These are phyloP conservation scores for Tolypocladium album DNA, from an alignment of 2,329 filamentous ascomycete genomes.

Conservation along the genomic window DNA sequence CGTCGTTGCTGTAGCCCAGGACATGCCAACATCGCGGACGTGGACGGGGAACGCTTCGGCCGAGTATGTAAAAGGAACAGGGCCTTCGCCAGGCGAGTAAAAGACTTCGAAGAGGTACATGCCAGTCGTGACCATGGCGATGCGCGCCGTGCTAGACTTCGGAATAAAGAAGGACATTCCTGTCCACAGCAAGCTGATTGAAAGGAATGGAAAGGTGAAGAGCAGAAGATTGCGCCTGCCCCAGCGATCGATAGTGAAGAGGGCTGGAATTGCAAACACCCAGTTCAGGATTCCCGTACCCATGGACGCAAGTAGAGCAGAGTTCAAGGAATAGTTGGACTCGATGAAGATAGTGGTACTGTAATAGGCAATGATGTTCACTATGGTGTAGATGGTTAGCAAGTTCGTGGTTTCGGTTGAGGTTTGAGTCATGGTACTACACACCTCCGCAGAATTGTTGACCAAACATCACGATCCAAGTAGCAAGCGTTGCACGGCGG, in stretches of 20 bases:
- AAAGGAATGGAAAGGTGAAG: slow-evolving; percentile 18
- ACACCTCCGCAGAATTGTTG: slow-evolving; percentile 5
- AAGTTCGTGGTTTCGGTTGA: not conserved
- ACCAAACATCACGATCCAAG: not conserved
- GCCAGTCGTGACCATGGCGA: slow-evolving; percentile 22
- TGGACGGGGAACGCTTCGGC: slow-evolving; percentile 26
- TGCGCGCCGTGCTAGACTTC: slow-evolving; percentile 7
- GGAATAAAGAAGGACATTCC: slow-evolving; percentile 11
- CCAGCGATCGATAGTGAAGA: slow-evolving; percentile 19
- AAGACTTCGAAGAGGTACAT: slow-evolving; percentile 25
- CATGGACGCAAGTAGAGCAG: slow-evolving; percentile 20
- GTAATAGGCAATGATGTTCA: slow-evolving; percentile 49
- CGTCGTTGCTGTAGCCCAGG: slow-evolving; percentile 25
- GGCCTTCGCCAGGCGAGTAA: slow-evolving; percentile 24
- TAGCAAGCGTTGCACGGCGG: slow-evolving; percentile 13
- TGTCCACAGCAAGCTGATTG: not conserved
- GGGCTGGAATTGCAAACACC: slow-evolving; percentile 17
- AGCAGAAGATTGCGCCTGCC: slow-evolving; percentile 12
- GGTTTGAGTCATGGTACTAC: not conserved
- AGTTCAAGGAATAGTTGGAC: slow-evolving; percentile 21
- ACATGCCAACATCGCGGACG: slow-evolving; percentile 27
- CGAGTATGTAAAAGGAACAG: slow-evolving; percentile 26
- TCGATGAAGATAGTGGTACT: slow-evolving; percentile 32
- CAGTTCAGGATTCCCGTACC: slow-evolving; percentile 17
- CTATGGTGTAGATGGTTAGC: slow-evolving; percentile 1